Evolutionary conservation across 495 filamentous ascomycete species (phyloP).

Genomic region (Viridothelium virens): DNA sequence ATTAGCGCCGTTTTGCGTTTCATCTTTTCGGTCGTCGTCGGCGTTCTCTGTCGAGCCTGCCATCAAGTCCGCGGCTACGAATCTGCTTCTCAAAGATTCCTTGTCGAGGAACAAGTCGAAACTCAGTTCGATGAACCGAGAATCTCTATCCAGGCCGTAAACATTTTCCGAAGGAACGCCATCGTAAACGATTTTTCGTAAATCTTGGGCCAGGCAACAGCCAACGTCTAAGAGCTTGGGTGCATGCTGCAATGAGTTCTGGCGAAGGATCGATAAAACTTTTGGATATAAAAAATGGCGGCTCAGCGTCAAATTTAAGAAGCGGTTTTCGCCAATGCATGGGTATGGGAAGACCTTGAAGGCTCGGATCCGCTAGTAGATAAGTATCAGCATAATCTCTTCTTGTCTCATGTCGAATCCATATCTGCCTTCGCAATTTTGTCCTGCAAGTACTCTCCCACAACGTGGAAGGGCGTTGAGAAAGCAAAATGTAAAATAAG

Average conservation of each 20-base stretch:
- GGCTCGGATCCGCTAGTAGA: slow-evolving; percentile 20
- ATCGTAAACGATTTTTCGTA: slow-evolving; percentile 30
- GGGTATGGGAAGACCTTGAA: slow-evolving; percentile 22
- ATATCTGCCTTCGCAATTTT: too few relatives aligned
- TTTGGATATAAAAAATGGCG: slow-evolving; percentile 9
- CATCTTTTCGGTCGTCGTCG: slow-evolving; percentile 22
- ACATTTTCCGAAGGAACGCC: slow-evolving; percentile 27
- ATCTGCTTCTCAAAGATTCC: slow-evolving; percentile 37
- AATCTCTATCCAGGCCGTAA: slow-evolving; percentile 38
- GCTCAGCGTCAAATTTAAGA: background rate
- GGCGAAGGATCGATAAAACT: slow-evolving; percentile 20
- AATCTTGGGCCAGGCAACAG: slow-evolving; percentile 34
- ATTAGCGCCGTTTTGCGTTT: background rate
- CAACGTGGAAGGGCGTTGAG: background rate
- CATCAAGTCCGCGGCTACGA: slow-evolving; percentile 48
- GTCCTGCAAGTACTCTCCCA: too few relatives aligned
- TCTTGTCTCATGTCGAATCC: too few relatives aligned
- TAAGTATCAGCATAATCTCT: background rate
- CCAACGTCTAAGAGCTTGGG: slow-evolving; percentile 34
- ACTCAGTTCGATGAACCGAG: slow-evolving; percentile 40
- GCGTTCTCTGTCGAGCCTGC: slow-evolving; percentile 23
- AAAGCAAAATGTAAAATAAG: background rate
- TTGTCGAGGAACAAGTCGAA: slow-evolving; percentile 44
- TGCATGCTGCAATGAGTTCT: background rate
- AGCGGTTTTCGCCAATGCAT: slow-evolving; percentile 22